phyloP scores from a whole-genome alignment of 768 basidiomycete genomes.

The Phanerodontia chrysosporium region DNA sequence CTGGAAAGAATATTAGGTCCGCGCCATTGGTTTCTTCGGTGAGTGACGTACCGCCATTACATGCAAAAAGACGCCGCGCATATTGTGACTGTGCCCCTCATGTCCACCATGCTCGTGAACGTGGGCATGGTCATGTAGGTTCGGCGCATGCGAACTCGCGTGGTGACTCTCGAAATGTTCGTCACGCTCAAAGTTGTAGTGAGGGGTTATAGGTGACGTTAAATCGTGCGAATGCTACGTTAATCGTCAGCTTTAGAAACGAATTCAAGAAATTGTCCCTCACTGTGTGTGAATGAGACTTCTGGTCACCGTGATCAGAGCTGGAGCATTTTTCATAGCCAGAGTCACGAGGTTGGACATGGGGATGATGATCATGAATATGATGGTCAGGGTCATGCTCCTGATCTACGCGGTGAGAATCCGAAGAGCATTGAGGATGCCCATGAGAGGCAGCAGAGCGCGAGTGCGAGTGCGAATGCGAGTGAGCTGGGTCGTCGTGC shows the following conservation, averaged over 20 bases:
- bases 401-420: slow-evolving; percentile 20
- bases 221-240: slow-evolving; percentile 19
- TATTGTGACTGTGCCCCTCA: slow-evolving; percentile 94
- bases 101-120: slow-evolving; percentile 39
- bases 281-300: not conserved
- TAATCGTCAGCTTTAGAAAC: slow-evolving; percentile 3
- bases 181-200: slow-evolving; percentile 52
- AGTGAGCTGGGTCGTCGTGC: slow-evolving; percentile 8
- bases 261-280: not conserved
- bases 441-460: slow-evolving; percentile 27
- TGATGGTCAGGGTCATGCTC: not conserved
- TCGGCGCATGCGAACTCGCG: slow-evolving; percentile 34
- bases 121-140: slow-evolving; percentile 50
- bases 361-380: not conserved
- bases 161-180: slow-evolving; percentile 47
- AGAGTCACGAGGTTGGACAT: too few species aligned
- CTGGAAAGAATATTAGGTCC: slow-evolving; percentile 32
- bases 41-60: slow-evolving; percentile 81
- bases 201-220: slow-evolving; percentile 61
- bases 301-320: not conserved
- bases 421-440: slow-evolving; percentile 16
- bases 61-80: slow-evolving; percentile 98
- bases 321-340: too few species aligned
- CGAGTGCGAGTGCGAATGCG: slow-evolving; percentile 18
- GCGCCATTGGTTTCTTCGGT: not conserved